Evolutionary conservation across 495 filamentous ascomycete species (phyloP).

Genomic region (Trichoderma reesei): DNA sequence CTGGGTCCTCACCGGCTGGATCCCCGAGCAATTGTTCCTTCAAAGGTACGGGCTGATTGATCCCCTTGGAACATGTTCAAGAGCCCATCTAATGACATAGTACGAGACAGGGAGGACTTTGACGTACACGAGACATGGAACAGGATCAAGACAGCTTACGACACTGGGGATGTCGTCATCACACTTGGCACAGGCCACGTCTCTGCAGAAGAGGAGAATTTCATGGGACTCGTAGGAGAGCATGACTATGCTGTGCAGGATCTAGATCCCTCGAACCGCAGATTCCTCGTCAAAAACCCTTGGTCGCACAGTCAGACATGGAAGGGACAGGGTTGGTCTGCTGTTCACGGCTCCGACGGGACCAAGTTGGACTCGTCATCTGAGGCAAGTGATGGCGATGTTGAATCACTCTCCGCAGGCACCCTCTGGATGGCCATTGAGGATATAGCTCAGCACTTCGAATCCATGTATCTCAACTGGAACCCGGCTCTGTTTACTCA

Average conservation of each 20-base stretch:
- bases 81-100: not conserved
- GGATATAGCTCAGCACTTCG: conserved; percentile 78
- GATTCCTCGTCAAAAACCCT: conserved; percentile 86
- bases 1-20: conserved; percentile 86
- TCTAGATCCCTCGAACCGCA: conserved; percentile 47
- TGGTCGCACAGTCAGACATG: conserved; percentile 76
- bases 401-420: conserved; percentile 38
- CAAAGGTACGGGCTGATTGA: conserved; percentile 52
- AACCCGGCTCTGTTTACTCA: conserved; percentile 74
- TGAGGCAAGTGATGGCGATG: conserved; percentile 12
- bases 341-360: conserved; percentile 18
- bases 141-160: conserved; percentile 64
- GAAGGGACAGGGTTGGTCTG: conserved; percentile 32
- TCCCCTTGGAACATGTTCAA: not conserved
- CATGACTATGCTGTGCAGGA: conserved; percentile 92
- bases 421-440: conserved; percentile 89
- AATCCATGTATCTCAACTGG: conserved; percentile 96
- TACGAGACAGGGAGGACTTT: conserved; percentile 49
- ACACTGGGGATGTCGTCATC: conserved; percentile 70
- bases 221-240: conserved; percentile 72
- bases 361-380: conserved; percentile 12
- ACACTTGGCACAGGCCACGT: conserved; percentile 85
- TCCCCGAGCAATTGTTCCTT: conserved; percentile 89
- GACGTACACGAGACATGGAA: conserved; percentile 68
- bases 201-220: conserved; percentile 58